phyloP scores from a whole-genome alignment of 805 yeast species.

The Jamesozyma jinghongensis region DNA sequence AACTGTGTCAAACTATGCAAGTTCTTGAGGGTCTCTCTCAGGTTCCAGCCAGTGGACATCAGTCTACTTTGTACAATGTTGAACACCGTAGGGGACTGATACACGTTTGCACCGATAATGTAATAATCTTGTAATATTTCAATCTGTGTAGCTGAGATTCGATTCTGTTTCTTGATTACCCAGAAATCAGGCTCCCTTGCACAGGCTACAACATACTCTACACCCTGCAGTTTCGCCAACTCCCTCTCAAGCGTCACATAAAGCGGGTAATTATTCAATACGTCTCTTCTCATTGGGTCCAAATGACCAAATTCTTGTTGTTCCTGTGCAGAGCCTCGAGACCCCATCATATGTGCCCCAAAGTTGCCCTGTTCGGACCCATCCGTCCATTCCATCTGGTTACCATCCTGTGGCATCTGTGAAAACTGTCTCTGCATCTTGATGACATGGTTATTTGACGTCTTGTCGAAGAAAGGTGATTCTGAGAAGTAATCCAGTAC shows the following conservation, averaged over 20 bases:
- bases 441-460: constrained; percentile 88
- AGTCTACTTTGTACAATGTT: constrained; percentile 66
- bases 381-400: background rate
- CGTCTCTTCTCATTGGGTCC: constrained; percentile 18
- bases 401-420: background rate
- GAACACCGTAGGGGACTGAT: constrained; percentile 76
- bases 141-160: constrained; percentile 37
- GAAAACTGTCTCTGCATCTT: constrained; percentile 88
- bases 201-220: constrained; percentile 69
- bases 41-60: constrained; percentile 36
- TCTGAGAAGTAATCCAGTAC: constrained; percentile 89
- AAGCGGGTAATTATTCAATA: constrained; percentile 22
- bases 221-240: constrained; percentile 69
- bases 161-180: constrained; percentile 75
- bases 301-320: constrained; percentile 14
- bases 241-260: constrained; percentile 41
- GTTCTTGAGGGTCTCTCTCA: constrained; percentile 39
- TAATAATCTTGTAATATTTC: constrained; percentile 67
- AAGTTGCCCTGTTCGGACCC: background rate
- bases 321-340: constrained; percentile 1
- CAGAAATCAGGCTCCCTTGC: constrained; percentile 87
- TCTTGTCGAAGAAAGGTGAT: constrained; percentile 90
- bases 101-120: constrained; percentile 84
- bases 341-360: background rate
- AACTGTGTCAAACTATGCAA: constrained; percentile 44